Base-by-base conservation (phyloP, 768 basidiomycete genomes). In the Lactarius vividus region DNA sequence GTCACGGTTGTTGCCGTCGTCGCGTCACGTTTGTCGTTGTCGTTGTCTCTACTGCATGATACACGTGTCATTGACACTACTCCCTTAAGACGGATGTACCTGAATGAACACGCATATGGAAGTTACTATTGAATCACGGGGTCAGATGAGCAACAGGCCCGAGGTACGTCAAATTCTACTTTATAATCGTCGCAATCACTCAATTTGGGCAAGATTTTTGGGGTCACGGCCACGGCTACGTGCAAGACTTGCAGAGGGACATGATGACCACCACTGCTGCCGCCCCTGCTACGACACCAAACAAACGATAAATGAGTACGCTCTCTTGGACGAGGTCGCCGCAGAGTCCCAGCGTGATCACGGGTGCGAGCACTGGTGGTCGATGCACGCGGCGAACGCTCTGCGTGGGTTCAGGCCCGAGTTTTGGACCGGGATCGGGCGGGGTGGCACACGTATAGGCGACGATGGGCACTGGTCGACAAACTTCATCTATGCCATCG, bases 381-480 rank as follows among this genome's bases (percentile, higher is more conserved):
- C 81, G 26, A 80, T 83, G 70, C 83, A 87, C 59, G 87, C 88
- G 5, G 85, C 88, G n/a, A 4, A 82, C 66, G 84, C 85, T 6
- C 73, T 89, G 37, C 79, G 87, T 57, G 85, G 81, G 71, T 72
- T 88, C 69, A 75, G 84, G 29, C 77, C 80, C 10, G 31, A 68
- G 59, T 35, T 29, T 46, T 29, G 59, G n/a, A 11, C n/a, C 44
- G n/a, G n/a, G 44, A n/a, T 52, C 60, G 55, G 61, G 55, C 16
- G 7, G 1, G 46, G 55, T 18, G 9, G 26, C 2, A 42, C 40
- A 59, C 70, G 61, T 55, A 23, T 29, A 62, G 42, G 28, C 42
- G 69, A 53, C 53, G 67, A 65, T 35, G 69, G 59, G 63, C 68
- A 42, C 20, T 77, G 77, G 13, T 85, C 86, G 56, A 77, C 91